Evolutionary conservation across 176 grass and related monocot genomes (phyloP).

Genomic region (Chloris gayana): DNA sequence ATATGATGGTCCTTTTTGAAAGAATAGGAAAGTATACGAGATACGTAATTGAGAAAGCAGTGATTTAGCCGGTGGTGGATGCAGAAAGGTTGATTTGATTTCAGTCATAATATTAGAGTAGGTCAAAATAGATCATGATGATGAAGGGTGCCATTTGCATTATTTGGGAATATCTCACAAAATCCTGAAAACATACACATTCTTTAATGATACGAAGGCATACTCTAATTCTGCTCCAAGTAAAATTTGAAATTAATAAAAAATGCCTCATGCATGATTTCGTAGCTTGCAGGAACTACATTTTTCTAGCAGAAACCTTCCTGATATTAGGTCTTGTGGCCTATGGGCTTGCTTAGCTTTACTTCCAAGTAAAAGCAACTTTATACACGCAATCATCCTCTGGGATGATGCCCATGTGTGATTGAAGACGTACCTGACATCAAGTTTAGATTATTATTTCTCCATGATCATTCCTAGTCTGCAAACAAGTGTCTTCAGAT

Average conservation of each 20-base stretch:
- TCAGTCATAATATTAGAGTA: conserved; percentile 11
- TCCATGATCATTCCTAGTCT: conserved; percentile 12
- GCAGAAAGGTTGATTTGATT: conserved; percentile 31
- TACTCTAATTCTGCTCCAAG: background rate
- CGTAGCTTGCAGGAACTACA: conserved; percentile 30
- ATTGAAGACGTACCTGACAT: conserved; percentile 37
- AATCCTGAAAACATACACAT: background rate
- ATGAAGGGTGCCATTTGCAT: background rate
- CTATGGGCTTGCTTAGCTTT: conserved; percentile 34
- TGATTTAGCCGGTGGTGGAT: conserved; percentile 4
- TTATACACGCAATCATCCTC: conserved; percentile 41
- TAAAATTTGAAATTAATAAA: background rate
- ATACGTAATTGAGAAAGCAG: conserved; percentile 15
- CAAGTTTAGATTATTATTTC: conserved; percentile 33
- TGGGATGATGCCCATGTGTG: conserved; percentile 35
- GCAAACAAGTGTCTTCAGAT: background rate
- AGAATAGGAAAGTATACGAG: background rate
- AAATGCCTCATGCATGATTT: conserved; percentile 11
- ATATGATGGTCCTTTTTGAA: conserved; percentile 21
- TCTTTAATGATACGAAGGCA: conserved; percentile 9
- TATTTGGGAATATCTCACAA: background rate
- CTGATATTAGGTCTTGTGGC: background rate
- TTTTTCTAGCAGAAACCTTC: background rate
- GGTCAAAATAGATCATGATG: background rate
- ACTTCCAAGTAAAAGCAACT: conserved; percentile 42